Evolutionary conservation across 306 rosid genomes (phyloP).

Genomic region (Acacia crassicarpa): DNA sequence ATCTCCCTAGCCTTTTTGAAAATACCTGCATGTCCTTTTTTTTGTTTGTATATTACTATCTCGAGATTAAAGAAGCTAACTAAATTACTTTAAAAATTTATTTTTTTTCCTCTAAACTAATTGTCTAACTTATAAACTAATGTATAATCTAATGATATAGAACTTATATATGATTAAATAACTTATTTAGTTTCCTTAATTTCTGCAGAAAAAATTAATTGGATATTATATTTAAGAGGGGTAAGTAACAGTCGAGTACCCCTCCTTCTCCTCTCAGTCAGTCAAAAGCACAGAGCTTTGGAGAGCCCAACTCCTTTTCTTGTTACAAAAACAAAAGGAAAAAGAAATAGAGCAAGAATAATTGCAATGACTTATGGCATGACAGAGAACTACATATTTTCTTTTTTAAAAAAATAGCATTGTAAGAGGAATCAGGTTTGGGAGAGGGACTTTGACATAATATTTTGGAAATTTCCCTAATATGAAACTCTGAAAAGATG

Average conservation of each 20-base stretch:
- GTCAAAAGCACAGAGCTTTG: not conserved
- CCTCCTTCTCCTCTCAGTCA: not conserved
- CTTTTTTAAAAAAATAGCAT: slow-evolving; percentile 5
- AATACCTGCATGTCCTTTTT: slow-evolving; percentile 33
- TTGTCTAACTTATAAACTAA: too few relatives aligned
- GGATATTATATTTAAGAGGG: too few relatives aligned
- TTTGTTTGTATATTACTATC: not conserved
- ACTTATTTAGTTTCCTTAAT: too few relatives aligned
- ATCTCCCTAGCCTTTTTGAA: slow-evolving; percentile 45
- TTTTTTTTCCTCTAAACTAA: too few relatives aligned
- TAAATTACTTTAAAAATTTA: too few relatives aligned
- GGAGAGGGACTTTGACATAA: slow-evolving; percentile 48
- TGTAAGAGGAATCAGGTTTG: slow-evolving; percentile 44
- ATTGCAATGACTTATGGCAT: slow-evolving; percentile 9
- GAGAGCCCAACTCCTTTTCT: not conserved
- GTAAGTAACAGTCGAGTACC: slow-evolving; percentile 10
- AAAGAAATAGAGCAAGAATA: slow-evolving; percentile 5
- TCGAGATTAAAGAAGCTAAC: too few relatives aligned
- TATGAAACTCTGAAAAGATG: slow-evolving; percentile 52
- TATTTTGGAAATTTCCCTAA: slow-evolving; percentile 44
- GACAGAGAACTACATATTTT: slow-evolving; percentile 33
- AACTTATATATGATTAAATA: too few relatives aligned
- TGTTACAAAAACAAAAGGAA: slow-evolving; percentile 21
- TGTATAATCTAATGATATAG: too few relatives aligned
- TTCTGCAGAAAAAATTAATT: too few relatives aligned